Conservation (phyloP, 169 alveolate genomes). For the Plasmodium falciparum region DNA sequence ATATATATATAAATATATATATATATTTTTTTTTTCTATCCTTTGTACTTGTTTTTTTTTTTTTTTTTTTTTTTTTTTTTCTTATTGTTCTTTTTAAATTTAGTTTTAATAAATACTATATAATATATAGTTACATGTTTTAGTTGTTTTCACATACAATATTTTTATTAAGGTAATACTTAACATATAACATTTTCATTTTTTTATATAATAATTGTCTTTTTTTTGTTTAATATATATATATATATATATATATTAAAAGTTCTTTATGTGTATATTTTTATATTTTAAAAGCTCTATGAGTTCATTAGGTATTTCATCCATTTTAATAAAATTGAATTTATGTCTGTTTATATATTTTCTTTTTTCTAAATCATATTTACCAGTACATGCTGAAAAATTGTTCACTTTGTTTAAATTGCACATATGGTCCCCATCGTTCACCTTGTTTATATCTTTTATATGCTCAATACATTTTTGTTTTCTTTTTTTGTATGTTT, state of each 20-base stretch:
- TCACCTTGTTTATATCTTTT: too few relatives aligned
- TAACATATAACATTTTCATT: too few relatives aligned
- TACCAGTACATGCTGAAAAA: background rate
- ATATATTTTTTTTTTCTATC: too few relatives aligned
- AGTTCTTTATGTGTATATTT: background rate
- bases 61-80: background rate
- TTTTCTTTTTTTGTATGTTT: slow-evolving; percentile 17
- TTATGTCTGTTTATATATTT: background rate
- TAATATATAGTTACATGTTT: too few relatives aligned
- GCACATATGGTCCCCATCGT: too few relatives aligned
- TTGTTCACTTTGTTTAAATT: background rate
- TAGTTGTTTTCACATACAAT: too few relatives aligned
- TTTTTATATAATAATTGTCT: too few relatives aligned
- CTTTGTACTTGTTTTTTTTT: slow-evolving; percentile 1
- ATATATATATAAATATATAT: too few relatives aligned
- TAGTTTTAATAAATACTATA: too few relatives aligned
- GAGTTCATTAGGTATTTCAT: slow-evolving; percentile 53
- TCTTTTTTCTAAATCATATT: slow-evolving; percentile 2
- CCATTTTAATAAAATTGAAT: background rate
- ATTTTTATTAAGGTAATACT: too few relatives aligned
- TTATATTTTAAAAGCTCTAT: slow-evolving; percentile 39
- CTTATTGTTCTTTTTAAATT: too few relatives aligned
- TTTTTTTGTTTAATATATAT: background rate
- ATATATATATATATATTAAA: slow-evolving; percentile 9
- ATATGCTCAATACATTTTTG: background rate